phyloP scores from a whole-genome alignment of 2,329 filamentous ascomycete species.

The Neonectria hederae region DNA sequence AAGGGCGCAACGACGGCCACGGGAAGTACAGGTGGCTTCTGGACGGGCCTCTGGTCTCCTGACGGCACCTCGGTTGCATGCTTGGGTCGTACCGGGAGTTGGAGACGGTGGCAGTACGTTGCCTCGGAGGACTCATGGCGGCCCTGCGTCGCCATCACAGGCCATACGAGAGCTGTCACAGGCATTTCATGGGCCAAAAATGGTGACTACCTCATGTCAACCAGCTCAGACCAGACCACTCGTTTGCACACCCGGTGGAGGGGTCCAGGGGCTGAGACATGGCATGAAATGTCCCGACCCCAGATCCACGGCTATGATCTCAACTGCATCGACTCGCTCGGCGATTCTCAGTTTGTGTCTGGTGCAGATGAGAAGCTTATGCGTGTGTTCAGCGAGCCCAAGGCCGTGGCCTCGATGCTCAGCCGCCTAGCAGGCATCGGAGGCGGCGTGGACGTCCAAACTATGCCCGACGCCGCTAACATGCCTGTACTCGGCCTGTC shows the following conservation, averaged over 20 bases:
- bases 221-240: slow-evolving; percentile 91
- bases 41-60: slow-evolving; percentile 93
- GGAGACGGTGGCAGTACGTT: slow-evolving; percentile 83
- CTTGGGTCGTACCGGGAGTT: slow-evolving; percentile 90
- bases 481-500: slow-evolving; percentile 95
- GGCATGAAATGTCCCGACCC: slow-evolving; percentile 95
- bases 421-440: slow-evolving; percentile 71
- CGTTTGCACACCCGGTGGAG: slow-evolving; percentile 86
- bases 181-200: slow-evolving; percentile 85
- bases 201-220: slow-evolving; percentile 87
- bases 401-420: slow-evolving; percentile 80
- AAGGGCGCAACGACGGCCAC: slow-evolving; percentile 97
- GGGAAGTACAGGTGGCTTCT: slow-evolving; percentile 94
- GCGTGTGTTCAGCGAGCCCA: slow-evolving; percentile 91
- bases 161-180: slow-evolving; percentile 84
- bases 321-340: slow-evolving; percentile 87
- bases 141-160: slow-evolving; percentile 80
- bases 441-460: slow-evolving; percentile 47
- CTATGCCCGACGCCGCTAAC: slow-evolving; percentile 86
- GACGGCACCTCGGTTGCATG: slow-evolving; percentile 79
- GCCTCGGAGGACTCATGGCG: slow-evolving; percentile 73
- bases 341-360: slow-evolving; percentile 82
- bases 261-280: slow-evolving; percentile 62
- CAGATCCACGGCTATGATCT: slow-evolving; percentile 99
- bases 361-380: slow-evolving; percentile 98